phyloP scores from a whole-genome alignment of 1,284 basidiomycete genomes.

The Cerioporus squamosus region DNA sequence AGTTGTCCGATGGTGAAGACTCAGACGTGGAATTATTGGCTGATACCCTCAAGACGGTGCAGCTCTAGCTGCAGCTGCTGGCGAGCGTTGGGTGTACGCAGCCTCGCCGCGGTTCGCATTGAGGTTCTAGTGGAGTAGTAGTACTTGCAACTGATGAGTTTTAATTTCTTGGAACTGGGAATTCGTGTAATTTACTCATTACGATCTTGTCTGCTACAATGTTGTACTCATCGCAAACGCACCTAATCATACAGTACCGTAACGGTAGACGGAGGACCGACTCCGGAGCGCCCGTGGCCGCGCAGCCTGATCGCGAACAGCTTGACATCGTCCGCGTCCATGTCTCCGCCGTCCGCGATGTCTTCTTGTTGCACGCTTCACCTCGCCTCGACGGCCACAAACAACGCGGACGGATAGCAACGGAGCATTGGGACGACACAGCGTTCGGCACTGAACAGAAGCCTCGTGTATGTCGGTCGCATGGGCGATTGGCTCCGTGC shows the following conservation, averaged over 20 bases:
- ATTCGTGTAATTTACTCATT: background rate
- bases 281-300: too few species aligned
- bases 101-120: too few species aligned
- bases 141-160: too few species aligned
- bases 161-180: background rate
- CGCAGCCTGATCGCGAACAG: too few species aligned
- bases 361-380: background rate
- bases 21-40: background rate
- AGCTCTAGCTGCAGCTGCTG: background rate
- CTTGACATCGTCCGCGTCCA: background rate
- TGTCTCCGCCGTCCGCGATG: background rate
- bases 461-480: slow-evolving; percentile 15
- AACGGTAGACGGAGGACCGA: too few species aligned
- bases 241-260: too few species aligned
- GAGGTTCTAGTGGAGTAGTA: background rate
- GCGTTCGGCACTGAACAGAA: slow-evolving; percentile 15
- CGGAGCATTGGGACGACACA: slow-evolving; percentile 1
- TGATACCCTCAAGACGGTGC: background rate
- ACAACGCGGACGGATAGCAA: slow-evolving; percentile 1
- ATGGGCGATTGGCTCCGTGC: background rate
- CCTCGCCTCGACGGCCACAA: background rate
- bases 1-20: background rate
- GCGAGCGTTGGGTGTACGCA: too few species aligned
- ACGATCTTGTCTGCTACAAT: too few species aligned
- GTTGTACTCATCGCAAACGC: too few species aligned